Evolutionary conservation across 2,329 filamentous ascomycete species (phyloP).

Genomic region (Alternaria burnsii): DNA sequence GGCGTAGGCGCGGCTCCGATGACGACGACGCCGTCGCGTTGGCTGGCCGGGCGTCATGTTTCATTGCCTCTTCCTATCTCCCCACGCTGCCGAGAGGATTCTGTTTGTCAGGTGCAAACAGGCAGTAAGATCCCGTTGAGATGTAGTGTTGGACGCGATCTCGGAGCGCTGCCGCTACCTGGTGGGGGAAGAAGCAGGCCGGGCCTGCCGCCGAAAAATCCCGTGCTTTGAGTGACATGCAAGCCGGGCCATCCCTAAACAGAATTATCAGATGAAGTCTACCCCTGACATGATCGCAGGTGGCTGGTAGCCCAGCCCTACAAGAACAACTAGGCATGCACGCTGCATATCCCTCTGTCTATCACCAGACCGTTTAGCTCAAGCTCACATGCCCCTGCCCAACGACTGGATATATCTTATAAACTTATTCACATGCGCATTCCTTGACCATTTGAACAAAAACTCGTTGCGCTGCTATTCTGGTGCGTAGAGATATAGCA

Average conservation of each 20-base stretch:
- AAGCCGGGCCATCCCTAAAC: background rate
- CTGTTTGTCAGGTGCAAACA: slow-evolving; percentile 16
- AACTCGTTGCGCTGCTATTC: background rate
- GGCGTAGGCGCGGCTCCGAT: slow-evolving; percentile 5
- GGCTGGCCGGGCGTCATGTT: slow-evolving; percentile 5
- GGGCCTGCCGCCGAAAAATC: slow-evolving; percentile 7
- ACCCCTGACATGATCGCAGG: slow-evolving; percentile 1
- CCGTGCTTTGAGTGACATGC: slow-evolving; percentile 10
- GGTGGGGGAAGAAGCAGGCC: slow-evolving; percentile 4
- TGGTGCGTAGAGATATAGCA: background rate
- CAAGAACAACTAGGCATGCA: background rate
- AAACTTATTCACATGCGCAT: background rate
- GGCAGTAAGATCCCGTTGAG: background rate
- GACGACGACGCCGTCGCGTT: slow-evolving; percentile 11
- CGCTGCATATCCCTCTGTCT: background rate
- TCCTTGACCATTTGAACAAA: background rate
- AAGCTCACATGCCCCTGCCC: background rate
- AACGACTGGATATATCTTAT: background rate
- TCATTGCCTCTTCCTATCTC: background rate
- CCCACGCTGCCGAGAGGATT: slow-evolving; percentile 10
- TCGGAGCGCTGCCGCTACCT: slow-evolving; percentile 7
- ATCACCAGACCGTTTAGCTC: background rate
- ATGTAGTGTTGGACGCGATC: slow-evolving; percentile 5
- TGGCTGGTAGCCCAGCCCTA: slow-evolving; percentile 4
- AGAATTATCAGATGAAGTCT: slow-evolving; percentile 15